These are phyloP conservation scores for Anisodus tanguticus DNA, from an alignment of 257 asterid species.

Conservation along the genomic window DNA sequence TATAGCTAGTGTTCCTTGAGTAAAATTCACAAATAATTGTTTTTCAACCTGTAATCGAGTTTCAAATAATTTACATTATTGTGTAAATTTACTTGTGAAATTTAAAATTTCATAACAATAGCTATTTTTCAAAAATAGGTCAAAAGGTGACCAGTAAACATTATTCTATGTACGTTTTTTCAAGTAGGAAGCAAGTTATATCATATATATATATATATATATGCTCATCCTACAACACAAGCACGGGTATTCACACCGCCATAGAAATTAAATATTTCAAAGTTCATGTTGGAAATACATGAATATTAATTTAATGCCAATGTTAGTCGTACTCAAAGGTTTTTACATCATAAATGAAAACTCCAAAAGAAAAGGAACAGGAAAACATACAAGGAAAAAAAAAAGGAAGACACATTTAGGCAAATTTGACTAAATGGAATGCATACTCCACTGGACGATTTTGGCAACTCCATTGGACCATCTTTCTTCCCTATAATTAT, in stretches of 20 bases:
- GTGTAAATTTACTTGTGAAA: too few relatives aligned
- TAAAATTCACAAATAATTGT: too few relatives aligned
- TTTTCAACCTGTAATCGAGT: too few relatives aligned
- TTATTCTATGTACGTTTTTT: too few relatives aligned
- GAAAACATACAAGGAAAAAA: not conserved
- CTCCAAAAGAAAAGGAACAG: not conserved
- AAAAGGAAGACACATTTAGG: not conserved
- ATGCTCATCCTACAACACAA: not conserved
- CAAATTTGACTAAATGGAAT: not conserved
- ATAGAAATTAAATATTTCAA: too few relatives aligned
- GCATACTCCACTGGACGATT: not conserved
- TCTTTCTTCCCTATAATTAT: not conserved
- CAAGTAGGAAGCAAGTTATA: not conserved
- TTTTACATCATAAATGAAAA: not conserved
- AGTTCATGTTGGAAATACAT: not conserved
- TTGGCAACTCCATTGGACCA: constrained; percentile 17
- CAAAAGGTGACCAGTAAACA: too few relatives aligned
- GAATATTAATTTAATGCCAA: not conserved
- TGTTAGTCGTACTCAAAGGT: not conserved
- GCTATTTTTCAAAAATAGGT: too few relatives aligned
- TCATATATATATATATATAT: too few relatives aligned
- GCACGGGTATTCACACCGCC: not conserved
- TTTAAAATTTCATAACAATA: too few relatives aligned
- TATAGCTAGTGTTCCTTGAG: too few relatives aligned
- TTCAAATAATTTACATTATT: too few relatives aligned